Conservation (phyloP, 176 grass and related monocot genomes). For the Raddia guianensis region DNA sequence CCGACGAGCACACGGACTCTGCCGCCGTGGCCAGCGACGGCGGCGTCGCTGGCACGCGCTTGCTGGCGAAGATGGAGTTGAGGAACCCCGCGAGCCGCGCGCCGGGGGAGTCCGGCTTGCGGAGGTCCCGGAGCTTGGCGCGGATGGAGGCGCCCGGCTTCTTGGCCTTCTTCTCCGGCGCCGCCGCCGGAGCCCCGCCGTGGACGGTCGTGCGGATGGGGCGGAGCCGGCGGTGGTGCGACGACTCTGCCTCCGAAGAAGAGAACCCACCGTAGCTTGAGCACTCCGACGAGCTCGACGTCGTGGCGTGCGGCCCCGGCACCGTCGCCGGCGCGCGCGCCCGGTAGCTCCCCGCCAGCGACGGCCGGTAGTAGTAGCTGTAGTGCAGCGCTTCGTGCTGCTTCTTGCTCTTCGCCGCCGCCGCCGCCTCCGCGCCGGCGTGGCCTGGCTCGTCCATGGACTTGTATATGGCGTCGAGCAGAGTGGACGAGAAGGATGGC, state of each 20-base stretch:
- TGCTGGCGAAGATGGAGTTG: conserved; percentile 75
- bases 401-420: conserved; percentile 5
- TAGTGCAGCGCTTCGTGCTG: conserved; percentile 47
- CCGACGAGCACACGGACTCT: conserved; percentile 74
- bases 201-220: conserved; percentile 44
- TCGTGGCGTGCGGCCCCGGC: conserved; percentile 52
- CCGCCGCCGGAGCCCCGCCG: conserved; percentile 3
- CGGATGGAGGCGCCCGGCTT: conserved; percentile 67
- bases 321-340: conserved; percentile 39
- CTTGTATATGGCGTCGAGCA: conserved; percentile 90
- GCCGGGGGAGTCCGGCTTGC: conserved; percentile 80
- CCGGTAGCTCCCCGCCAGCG: conserved; percentile 60
- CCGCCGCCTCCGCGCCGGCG: neutral
- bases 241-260: conserved; percentile 89
- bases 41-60: conserved; percentile 36
- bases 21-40: conserved; percentile 18
- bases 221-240: conserved; percentile 43
- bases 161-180: conserved; percentile 59
- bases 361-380: conserved; percentile 54
- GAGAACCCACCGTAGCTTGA: conserved; percentile 98
- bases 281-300: conserved; percentile 92
- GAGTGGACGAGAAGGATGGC: conserved; percentile 96
- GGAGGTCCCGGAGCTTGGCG: conserved; percentile 72
- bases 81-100: conserved; percentile 79
- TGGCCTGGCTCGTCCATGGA: conserved; percentile 79